phyloP scores from a whole-genome alignment of 2,329 filamentous ascomycete genomes.

The Hymenotorrendiella dingleyae region DNA sequence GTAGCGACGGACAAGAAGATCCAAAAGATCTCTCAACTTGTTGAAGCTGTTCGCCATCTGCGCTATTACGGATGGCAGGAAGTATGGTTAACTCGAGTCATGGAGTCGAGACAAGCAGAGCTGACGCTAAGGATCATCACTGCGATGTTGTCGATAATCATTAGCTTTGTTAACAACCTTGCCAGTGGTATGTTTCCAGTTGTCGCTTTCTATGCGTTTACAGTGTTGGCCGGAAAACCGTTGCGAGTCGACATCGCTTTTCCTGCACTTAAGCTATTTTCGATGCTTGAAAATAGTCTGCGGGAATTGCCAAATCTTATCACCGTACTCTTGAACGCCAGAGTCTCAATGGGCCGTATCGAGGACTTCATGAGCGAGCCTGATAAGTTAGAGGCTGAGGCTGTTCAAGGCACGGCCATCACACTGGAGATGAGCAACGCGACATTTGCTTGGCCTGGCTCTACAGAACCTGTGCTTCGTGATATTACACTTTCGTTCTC shows the following conservation, averaged over 20 bases:
- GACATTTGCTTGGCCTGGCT: constrained; percentile 75
- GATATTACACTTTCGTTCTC: constrained; percentile 50
- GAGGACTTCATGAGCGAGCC: constrained; percentile 84
- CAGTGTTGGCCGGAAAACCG: constrained; percentile 59
- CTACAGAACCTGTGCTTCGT: constrained; percentile 46
- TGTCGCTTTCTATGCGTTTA: constrained; percentile 76
- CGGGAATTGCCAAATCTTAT: constrained; percentile 71
- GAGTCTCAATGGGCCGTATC: constrained; percentile 75
- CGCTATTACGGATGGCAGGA: constrained; percentile 65
- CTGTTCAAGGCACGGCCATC: constrained; percentile 9
- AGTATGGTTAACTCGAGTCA: constrained; percentile 64
- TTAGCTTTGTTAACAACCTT: constrained; percentile 64
- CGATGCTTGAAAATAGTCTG: constrained; percentile 66
- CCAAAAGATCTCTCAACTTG: constrained; percentile 77
- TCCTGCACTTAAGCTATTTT: constrained; percentile 76
- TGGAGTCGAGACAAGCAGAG: constrained; percentile 62
- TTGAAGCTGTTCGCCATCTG: constrained; percentile 47
- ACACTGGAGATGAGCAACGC: constrained; percentile 52
- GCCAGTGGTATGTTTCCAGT: constrained; percentile 73
- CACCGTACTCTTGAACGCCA: constrained; percentile 72
- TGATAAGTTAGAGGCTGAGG: constrained; percentile 56
- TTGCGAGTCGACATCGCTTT: constrained; percentile 79
- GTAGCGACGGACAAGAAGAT: constrained; percentile 70
- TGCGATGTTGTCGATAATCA: constrained; percentile 54
- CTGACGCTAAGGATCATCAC: constrained; percentile 59